Conservation (phyloP, 495 filamentous ascomycete genomes). For the Zalerion maritima region DNA sequence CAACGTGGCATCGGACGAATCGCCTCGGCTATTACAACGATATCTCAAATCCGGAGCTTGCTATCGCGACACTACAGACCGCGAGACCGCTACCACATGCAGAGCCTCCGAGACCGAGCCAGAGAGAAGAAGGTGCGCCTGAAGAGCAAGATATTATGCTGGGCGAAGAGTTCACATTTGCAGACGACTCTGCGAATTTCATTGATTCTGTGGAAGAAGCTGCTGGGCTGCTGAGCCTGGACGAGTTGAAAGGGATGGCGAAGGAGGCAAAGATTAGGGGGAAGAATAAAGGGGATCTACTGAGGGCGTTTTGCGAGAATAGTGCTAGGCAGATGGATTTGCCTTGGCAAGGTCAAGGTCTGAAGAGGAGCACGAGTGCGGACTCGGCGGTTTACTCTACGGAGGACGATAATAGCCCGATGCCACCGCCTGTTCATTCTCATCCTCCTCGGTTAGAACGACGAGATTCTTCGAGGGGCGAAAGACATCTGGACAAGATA, state of each 20-base stretch:
- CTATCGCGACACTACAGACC: constrained; percentile 43
- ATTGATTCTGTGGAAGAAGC: constrained; percentile 79
- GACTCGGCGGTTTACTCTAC: no score
- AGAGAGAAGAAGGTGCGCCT: constrained; percentile 9
- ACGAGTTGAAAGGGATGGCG: constrained; percentile 73
- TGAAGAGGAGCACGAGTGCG: constrained; percentile 37
- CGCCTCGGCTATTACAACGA: constrained; percentile 68
- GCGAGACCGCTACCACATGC: constrained; percentile 4
- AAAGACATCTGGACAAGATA: constrained; percentile 49
- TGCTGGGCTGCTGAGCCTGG: constrained; percentile 60
- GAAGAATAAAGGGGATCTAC: constrained; percentile 74
- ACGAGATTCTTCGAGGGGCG: constrained; percentile 24
- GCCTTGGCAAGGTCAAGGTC: constrained; percentile 38
- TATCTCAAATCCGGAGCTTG: constrained; percentile 54
- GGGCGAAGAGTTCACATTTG: constrained; percentile 50
- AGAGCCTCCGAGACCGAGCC: not conserved
- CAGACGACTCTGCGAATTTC: constrained; percentile 54
- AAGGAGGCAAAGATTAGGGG: constrained; percentile 80
- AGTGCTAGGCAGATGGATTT: constrained; percentile 63
- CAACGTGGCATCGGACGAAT: constrained; percentile 80
- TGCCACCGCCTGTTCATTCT: no score
- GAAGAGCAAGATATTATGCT: constrained; percentile 36
- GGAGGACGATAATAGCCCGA: no score
- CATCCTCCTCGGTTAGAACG: no score
- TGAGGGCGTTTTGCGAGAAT: constrained; percentile 51